Percentiles rank a stretch among this genome's conserved stretches.
phyloP scores from a whole-genome alignment of 352 stramenopile species.

The Phytopythium sindhum region DNA sequence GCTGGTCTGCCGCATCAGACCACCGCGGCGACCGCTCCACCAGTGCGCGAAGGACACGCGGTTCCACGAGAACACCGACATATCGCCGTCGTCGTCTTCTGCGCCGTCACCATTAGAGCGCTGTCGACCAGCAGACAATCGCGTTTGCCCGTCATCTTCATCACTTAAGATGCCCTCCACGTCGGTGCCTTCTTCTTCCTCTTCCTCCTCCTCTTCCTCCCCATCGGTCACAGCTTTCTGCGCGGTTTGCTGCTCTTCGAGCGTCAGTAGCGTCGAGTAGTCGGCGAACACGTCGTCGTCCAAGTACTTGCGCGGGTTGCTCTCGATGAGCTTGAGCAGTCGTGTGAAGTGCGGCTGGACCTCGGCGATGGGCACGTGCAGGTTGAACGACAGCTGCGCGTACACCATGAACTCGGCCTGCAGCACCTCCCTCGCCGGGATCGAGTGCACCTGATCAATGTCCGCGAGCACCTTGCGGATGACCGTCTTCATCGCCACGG shows the following conservation, averaged over 20 bases:
- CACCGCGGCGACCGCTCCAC: slow-evolving; percentile 55
- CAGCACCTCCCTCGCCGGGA: slow-evolving; percentile 82
- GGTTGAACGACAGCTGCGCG: slow-evolving; percentile 84
- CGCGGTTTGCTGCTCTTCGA: slow-evolving; percentile 50
- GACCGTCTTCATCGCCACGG: slow-evolving; percentile 53
- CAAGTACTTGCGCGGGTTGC: slow-evolving; percentile 86
- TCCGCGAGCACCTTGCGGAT: slow-evolving; percentile 72
- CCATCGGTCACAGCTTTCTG: not conserved
- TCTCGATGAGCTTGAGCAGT: slow-evolving; percentile 82
- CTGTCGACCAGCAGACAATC: slow-evolving; percentile 4
- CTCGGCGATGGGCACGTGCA: slow-evolving; percentile 80
- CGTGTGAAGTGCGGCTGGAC: slow-evolving; percentile 87
- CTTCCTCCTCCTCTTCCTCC: slow-evolving; percentile 31
- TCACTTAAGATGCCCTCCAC: slow-evolving; percentile 65
- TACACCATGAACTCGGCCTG: slow-evolving; percentile 89
- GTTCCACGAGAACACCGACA: slow-evolving; percentile 64
- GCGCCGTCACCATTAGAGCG: slow-evolving; percentile 7
- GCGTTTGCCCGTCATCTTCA: slow-evolving; percentile 40
- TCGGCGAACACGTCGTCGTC: slow-evolving; percentile 81
- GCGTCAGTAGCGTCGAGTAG: slow-evolving; percentile 68
- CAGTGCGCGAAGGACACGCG: slow-evolving; percentile 77
- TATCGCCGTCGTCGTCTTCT: slow-evolving; percentile 2
- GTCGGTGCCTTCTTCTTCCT: slow-evolving; percentile 68
- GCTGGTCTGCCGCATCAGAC: not conserved
- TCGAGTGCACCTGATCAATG: slow-evolving; percentile 75